Conservation (phyloP, 495 filamentous ascomycete species). For the Penicillium antarcticum region DNA sequence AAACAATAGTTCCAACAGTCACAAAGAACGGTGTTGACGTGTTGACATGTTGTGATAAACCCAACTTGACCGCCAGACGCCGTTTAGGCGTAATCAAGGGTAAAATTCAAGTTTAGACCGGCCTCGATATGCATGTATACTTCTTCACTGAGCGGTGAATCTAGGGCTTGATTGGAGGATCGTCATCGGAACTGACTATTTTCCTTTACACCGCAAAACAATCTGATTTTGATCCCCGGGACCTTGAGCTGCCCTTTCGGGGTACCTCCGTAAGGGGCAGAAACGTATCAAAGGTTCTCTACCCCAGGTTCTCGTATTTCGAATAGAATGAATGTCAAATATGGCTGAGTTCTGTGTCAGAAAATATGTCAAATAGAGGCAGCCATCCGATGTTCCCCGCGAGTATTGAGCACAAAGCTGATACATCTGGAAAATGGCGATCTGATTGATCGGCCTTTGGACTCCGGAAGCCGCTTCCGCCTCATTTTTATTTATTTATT, state of each 20-base stretch:
- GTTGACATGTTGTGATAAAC: not conserved
- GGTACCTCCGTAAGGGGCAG: constrained; percentile 7
- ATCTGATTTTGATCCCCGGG: constrained; percentile 8
- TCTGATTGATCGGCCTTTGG: constrained; percentile 16
- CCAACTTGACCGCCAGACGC: constrained; percentile 9
- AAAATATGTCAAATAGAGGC: not conserved
- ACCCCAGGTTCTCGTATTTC: too few relatives aligned
- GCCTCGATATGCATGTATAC: not conserved
- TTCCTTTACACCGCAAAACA: not conserved
- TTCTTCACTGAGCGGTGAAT: constrained; percentile 12
- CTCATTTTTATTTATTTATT: constrained; percentile 7
- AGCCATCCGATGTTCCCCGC: constrained; percentile 4
- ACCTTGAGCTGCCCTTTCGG: constrained; percentile 14
- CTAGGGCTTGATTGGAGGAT: constrained; percentile 4
- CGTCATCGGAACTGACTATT: not conserved
- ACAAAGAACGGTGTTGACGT: constrained; percentile 19
- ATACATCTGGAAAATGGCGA: not conserved
- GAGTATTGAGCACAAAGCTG: not conserved
- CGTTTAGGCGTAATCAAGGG: not conserved
- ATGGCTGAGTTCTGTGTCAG: not conserved
- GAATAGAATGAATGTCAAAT: too few relatives aligned
- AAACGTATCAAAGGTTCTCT: too few relatives aligned
- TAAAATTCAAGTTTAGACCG: constrained; percentile 1
- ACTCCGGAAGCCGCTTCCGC: constrained; percentile 20
- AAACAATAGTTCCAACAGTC: not conserved